Percentiles rank a stretch among this genome's conserved stretches.
phyloP scores from a whole-genome alignment of 495 filamentous ascomycete species.

The Penicilliopsis zonata region DNA sequence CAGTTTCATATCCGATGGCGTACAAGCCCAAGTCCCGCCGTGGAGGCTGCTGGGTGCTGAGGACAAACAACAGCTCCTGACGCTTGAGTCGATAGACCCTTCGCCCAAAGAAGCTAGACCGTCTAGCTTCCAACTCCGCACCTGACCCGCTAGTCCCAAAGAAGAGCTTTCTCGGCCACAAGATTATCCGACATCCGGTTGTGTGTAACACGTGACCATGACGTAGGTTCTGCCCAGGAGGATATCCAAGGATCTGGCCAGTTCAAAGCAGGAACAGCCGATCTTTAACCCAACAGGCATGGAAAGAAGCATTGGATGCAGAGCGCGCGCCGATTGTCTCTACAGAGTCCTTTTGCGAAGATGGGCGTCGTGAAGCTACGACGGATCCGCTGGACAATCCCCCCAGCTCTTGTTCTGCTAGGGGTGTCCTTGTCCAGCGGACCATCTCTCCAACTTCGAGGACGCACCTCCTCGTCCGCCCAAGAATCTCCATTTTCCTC shows the following conservation, averaged over 20 bases:
- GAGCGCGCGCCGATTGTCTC: slow-evolving; percentile 45
- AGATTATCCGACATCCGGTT: neutral
- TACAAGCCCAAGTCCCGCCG: no score
- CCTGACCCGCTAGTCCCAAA: neutral
- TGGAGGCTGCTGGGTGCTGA: no score
- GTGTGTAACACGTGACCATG: neutral
- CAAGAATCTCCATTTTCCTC: slow-evolving; percentile 16
- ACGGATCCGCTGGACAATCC: slow-evolving; percentile 26
- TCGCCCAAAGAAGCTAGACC: no score
- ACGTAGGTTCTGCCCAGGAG: neutral
- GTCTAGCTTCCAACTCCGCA: no score
- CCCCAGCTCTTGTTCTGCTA: slow-evolving; percentile 23
- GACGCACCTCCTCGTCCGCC: slow-evolving; percentile 7
- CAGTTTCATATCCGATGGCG: no score
- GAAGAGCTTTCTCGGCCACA: neutral
- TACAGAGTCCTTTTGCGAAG: slow-evolving; percentile 17
- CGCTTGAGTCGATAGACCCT: no score
- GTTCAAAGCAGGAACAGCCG: neutral
- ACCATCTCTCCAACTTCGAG: slow-evolving; percentile 12
- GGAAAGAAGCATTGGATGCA: slow-evolving; percentile 13
- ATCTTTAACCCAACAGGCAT: neutral
- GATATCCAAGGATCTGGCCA: no score
- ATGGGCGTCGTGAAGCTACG: slow-evolving; percentile 21
- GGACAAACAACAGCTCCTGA: no score
- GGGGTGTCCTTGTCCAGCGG: slow-evolving; percentile 14